Evolutionary conservation across 176 grass and related monocot genomes (phyloP).

Genomic region (Pharus latifolius): DNA sequence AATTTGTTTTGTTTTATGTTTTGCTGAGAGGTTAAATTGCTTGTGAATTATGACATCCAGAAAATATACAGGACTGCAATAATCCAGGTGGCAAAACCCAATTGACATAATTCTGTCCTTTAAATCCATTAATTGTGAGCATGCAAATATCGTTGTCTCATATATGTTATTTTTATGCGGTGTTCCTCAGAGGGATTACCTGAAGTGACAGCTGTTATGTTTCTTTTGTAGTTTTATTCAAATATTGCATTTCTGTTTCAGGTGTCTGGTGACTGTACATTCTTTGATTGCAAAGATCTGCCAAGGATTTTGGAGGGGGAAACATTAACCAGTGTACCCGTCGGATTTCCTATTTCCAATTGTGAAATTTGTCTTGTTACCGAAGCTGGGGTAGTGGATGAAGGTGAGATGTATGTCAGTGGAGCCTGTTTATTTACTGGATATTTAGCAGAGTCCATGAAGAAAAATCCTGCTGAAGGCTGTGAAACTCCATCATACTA

Average conservation of each 20-base stretch:
- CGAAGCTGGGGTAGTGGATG: slow-evolving; percentile 10
- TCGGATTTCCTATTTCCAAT: slow-evolving; percentile 80
- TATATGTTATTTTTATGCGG: not conserved
- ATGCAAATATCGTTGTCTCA: not conserved
- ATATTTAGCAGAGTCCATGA: slow-evolving; percentile 33
- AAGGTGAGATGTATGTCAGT: slow-evolving; percentile 73
- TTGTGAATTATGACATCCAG: not conserved
- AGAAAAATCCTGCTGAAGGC: not conserved
- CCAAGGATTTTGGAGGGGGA: slow-evolving; percentile 43
- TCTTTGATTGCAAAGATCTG: slow-evolving; percentile 78
- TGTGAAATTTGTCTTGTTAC: slow-evolving; percentile 53
- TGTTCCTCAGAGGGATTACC: not conserved
- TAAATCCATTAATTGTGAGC: not conserved
- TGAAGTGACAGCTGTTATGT: not conserved
- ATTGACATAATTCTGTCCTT: not conserved
- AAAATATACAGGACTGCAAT: not conserved
- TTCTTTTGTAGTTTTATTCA: slow-evolving; percentile 4
- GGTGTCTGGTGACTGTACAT: slow-evolving; percentile 92
- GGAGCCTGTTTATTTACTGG: slow-evolving; percentile 78
- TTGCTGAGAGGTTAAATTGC: not conserved
- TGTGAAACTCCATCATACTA: slow-evolving; percentile 24
- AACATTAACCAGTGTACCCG: slow-evolving; percentile 55
- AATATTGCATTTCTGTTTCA: slow-evolving; percentile 24
- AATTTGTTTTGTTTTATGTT: not conserved
- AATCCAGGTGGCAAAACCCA: not conserved